Base-by-base conservation (phyloP, 805 yeast genomes). In the Lipomyces orientalis region DNA sequence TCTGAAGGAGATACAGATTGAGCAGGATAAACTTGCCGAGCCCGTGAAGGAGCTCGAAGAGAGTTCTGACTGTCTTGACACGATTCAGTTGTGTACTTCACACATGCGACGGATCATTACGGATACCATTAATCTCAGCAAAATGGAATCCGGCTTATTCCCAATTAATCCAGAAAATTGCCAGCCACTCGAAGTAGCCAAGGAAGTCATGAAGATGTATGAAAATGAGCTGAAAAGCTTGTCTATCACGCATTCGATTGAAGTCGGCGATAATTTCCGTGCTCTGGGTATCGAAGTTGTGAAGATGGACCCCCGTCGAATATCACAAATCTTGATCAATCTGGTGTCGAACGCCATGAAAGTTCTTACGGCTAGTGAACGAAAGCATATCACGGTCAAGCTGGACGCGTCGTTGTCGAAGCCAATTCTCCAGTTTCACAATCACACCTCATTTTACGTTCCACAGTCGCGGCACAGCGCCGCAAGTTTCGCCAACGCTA, bases 241-340 rank as follows among this genome's bases (percentile, higher is more conserved):
- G 73, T 81, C 88, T 62, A 96, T 93, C 12, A 83, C 86, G 67
- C 81, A 91, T 60, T 80, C 85, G 2, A 85, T 91, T 16, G 77
- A 82, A 0, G 77, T 93, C n/a, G 66, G 62, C 25, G 65, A 68
- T 16, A 49, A 46, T 7, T 59, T 49, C 49, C 49, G 51, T 10
- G 57, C 22, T 10, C 37, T 67, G 22, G 64, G 61, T 5, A 52
- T 60, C 25, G 66, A 64, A 9, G 81, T 90, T 1, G 79, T 94
- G 9, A 86, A 83, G 77, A 98, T 97, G 7, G 99, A 95, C 78
- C 88, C 95, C 7, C 92, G 91, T 77, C 83, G 99, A 76, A 90
- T 95, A 49, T 86, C 91, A 64, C 99, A 95, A 78, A 89, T 95
- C 58, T 88, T 94, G 8, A 92, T 94, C 93, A 95, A 95, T 74